Evolutionary conservation across 495 filamentous ascomycete genomes (phyloP).

Genomic region (Neurospora pannonica): DNA sequence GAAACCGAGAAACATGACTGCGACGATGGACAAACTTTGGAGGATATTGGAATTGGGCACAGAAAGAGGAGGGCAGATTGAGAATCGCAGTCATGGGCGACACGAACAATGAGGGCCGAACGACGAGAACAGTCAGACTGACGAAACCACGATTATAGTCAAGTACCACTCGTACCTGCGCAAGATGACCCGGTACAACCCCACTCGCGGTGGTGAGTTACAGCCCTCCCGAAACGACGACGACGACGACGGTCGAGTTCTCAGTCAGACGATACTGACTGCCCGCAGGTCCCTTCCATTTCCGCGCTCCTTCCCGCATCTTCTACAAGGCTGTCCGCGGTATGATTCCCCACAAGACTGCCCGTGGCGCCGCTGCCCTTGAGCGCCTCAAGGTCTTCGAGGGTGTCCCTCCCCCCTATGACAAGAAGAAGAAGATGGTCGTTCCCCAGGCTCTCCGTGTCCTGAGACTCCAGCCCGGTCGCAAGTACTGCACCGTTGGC

Average conservation of each 20-base stretch:
- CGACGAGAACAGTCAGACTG: slow-evolving; percentile 15
- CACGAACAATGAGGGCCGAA: not conserved
- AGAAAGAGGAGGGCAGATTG: not conserved
- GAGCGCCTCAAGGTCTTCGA: slow-evolving; percentile 99
- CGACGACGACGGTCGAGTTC: slow-evolving; percentile 8
- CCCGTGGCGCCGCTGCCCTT: slow-evolving; percentile 89
- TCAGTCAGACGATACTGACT: slow-evolving; percentile 29
- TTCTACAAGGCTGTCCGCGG: slow-evolving; percentile 99
- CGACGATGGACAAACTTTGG: not conserved
- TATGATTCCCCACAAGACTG: slow-evolving; percentile 99
- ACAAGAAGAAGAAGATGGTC: slow-evolving; percentile 99
- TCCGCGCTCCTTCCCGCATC: slow-evolving; percentile 95
- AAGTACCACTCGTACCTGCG: slow-evolving; percentile 99
- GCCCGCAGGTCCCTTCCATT: slow-evolving; percentile 86
- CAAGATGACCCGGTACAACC: slow-evolving; percentile 99
- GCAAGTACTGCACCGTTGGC: slow-evolving; percentile 99
- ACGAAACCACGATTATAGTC: slow-evolving; percentile 49
- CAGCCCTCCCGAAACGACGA: not conserved
- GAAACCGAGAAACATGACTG: slow-evolving; percentile 7
- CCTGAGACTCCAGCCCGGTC: slow-evolving; percentile 88
- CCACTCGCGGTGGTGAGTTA: slow-evolving; percentile 82
- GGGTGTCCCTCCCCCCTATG: slow-evolving; percentile 97
- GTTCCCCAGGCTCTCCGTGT: slow-evolving; percentile 96
- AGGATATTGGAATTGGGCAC: slow-evolving; percentile 1
- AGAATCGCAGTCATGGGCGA: not conserved